A percentile compares a stretch with the other conserved stretches of the same genome.
Conservation (phyloP, 768 basidiomycete genomes). For the Podaxis sp. region DNA sequence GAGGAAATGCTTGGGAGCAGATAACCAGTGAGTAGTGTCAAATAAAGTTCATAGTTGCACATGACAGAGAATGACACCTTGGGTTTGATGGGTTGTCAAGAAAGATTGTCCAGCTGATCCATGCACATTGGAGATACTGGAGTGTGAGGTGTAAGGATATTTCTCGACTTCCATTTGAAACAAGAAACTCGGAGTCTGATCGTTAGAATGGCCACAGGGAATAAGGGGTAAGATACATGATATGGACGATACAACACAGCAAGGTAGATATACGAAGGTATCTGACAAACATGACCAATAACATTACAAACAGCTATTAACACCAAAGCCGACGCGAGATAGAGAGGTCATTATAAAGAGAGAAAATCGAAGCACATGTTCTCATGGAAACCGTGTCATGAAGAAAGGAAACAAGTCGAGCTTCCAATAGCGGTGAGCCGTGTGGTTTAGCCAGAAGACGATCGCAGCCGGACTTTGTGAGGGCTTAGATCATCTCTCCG, state of each 20-base stretch:
- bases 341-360: not conserved
- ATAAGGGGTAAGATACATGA: not conserved
- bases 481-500: conserved; percentile 26
- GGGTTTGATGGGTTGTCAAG: not conserved
- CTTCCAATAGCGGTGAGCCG: not conserved
- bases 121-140: not conserved
- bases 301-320: not conserved
- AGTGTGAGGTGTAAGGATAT: not conserved
- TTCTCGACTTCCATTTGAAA: no score
- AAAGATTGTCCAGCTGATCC: not conserved
- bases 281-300: not conserved
- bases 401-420: not conserved
- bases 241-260: not conserved
- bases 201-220: not conserved
- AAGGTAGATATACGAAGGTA: not conserved
- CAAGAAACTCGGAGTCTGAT: not conserved
- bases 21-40: no score
- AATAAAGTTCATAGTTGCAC: no score
- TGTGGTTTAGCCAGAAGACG: not conserved
- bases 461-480: not conserved
- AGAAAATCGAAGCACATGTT: not conserved
- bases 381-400: not conserved
- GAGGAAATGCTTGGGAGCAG: no score
- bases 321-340: not conserved
- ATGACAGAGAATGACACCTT: no score